Conservation (phyloP, 169 alveolate species). For the Cryptosporidium canis region DNA sequence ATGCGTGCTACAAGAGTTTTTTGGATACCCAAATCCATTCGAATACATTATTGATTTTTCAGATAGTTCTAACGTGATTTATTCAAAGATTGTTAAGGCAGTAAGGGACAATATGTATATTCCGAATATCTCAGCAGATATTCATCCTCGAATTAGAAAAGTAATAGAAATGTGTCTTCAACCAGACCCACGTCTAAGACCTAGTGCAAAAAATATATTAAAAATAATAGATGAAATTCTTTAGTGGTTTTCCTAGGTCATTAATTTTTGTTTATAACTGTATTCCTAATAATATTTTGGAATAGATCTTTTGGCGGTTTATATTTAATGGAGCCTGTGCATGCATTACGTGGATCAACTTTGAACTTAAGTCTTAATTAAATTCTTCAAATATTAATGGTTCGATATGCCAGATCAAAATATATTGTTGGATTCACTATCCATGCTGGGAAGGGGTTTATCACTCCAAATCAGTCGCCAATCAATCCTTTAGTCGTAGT, state of each 20-base stretch:
- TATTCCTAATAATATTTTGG: neutral
- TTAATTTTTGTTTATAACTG: neutral
- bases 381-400: constrained; percentile 22
- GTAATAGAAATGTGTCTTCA: constrained; percentile 39
- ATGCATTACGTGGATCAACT: constrained; percentile 36
- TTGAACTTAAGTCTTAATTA: neutral
- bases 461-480: constrained; percentile 78
- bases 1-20: constrained; percentile 85
- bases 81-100: constrained; percentile 79
- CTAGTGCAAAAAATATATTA: constrained; percentile 31
- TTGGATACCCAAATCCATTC: constrained; percentile 83
- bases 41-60: constrained; percentile 81
- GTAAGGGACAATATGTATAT: constrained; percentile 70
- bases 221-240: constrained; percentile 1
- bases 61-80: constrained; percentile 80
- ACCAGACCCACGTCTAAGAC: constrained; percentile 46
- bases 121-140: constrained; percentile 31
- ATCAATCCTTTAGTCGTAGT: constrained; percentile 88
- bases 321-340: constrained; percentile 42
- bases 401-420: neutral
- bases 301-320: constrained; percentile 45
- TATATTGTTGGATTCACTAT: constrained; percentile 83
- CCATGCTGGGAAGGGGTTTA: constrained; percentile 84
- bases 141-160: constrained; percentile 34
- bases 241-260: neutral